Evolutionary conservation across 495 filamentous ascomycete genomes (phyloP), one percentile per base, ranked within the genome.

Genomic region (Aspergillus egyptiacus): DNA sequence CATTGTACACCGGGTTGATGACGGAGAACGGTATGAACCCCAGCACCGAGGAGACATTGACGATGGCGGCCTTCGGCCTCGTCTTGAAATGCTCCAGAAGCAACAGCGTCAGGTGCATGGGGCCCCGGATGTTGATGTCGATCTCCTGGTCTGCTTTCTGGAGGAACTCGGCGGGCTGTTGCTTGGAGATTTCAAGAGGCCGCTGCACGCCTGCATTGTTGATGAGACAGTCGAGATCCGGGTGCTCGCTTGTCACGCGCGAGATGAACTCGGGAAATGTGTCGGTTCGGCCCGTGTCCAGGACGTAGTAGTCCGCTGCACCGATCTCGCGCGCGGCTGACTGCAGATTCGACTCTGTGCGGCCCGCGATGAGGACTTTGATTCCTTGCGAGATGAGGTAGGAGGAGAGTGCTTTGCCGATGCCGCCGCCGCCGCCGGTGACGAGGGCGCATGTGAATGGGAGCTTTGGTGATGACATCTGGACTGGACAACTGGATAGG

Each of bases 1-100:
- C 74, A 51, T 71, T 68, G 51, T 78, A 76, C 1, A 71, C 69
- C 1, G 70, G 70, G 48, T 75, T 78, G 46, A 74, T 62, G 33
- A 74, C 44, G 6, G 50, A 58, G 27, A 68, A 63, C 0, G 72
- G 72, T 5, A 68, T 55, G 51, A 64, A 74, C 5, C 65, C 74
- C 15, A 76, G 60, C 8, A 72, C 54, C n/a, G 64, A 71, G 13
- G 68, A 72, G 5, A 77, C 66, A 41, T 74, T 75, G 43, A 76
- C 66, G 41, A 75, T 68, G 0, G 68, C 43, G 1, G 65, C 67
- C 19, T 50, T 36, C 5, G 36, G 24, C 15, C 64, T 59, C 2
- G 35, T 23, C 31, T 62, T 68, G 57, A 76, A 70, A 34, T 78
- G 70, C 15, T 61, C 53, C 24, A 76, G 50, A 1, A 76, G 52